These are phyloP conservation scores for Castanospermum australe DNA, from an alignment of 306 rosid genomes.

Conservation along the genomic window DNA sequence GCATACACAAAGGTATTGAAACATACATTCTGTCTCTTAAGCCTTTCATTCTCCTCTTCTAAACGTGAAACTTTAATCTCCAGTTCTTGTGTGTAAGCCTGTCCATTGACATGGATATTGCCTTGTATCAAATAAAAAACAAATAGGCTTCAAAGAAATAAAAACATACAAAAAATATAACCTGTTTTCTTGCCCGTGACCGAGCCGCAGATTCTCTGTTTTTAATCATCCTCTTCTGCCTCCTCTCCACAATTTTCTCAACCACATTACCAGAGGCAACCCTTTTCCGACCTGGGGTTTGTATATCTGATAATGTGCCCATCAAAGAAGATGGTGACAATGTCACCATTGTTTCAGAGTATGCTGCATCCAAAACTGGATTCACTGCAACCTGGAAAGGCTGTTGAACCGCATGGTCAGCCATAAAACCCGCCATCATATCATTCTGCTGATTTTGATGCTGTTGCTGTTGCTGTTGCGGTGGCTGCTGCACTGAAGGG, in stretches of 20 bases:
- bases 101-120: constrained; percentile 31
- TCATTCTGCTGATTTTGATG: constrained; percentile 51
- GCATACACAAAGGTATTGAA: neutral
- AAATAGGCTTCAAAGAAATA: constrained; percentile 3
- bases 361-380: constrained; percentile 62
- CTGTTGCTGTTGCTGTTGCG: constrained; percentile 40
- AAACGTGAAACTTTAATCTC: constrained; percentile 81
- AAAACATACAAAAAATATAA: constrained; percentile 20
- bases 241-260: constrained; percentile 89
- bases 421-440: constrained; percentile 64
- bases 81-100: constrained; percentile 96
- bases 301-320: constrained; percentile 76
- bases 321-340: constrained; percentile 64
- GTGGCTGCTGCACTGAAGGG: constrained; percentile 42
- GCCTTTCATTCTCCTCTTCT: constrained; percentile 93
- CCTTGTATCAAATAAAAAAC: neutral
- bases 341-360: constrained; percentile 54
- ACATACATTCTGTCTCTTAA: constrained; percentile 64
- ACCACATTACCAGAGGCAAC: constrained; percentile 63
- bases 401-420: constrained; percentile 58
- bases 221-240: constrained; percentile 97
- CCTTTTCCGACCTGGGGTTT: constrained; percentile 72
- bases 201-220: constrained; percentile 98
- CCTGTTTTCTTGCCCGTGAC: constrained; percentile 98
- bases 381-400: constrained; percentile 45